phyloP scores from a whole-genome alignment of 2,329 filamentous ascomycete species.

The Lachnellula subtilissima region DNA sequence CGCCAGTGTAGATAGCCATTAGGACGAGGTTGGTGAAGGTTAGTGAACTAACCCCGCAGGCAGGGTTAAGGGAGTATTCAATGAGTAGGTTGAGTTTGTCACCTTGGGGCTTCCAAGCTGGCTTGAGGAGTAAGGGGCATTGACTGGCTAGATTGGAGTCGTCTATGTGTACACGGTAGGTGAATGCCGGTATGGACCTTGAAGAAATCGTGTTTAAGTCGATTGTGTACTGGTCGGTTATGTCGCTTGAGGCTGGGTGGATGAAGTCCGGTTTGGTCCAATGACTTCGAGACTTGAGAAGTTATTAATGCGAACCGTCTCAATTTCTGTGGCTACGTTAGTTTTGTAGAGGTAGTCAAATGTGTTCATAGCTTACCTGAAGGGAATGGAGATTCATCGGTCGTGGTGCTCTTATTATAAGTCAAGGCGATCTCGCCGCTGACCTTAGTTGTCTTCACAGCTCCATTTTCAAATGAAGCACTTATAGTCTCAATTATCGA shows the following conservation, averaged over 20 bases:
- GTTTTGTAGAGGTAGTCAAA: not conserved
- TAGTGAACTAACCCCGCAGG: slow-evolving; percentile 41
- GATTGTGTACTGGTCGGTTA: slow-evolving; percentile 74
- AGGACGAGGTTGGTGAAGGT: slow-evolving; percentile 71
- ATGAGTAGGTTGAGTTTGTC: slow-evolving; percentile 83
- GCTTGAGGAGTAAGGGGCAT: slow-evolving; percentile 57
- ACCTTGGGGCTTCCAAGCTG: slow-evolving; percentile 73
- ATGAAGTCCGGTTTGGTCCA: slow-evolving; percentile 88
- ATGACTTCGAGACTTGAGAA: slow-evolving; percentile 86
- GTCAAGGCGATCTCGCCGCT: slow-evolving; percentile 85
- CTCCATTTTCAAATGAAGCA: slow-evolving; percentile 72
- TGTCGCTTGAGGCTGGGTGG: slow-evolving; percentile 57
- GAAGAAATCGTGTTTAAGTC: slow-evolving; percentile 63
- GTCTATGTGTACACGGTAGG: slow-evolving; percentile 80
- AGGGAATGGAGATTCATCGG: slow-evolving; percentile 36
- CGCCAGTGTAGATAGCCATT: slow-evolving; percentile 65
- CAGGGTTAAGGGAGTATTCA: slow-evolving; percentile 77
- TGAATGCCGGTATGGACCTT: slow-evolving; percentile 78
- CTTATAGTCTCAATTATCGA: slow-evolving; percentile 92
- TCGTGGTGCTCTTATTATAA: slow-evolving; percentile 52
- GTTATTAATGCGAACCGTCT: slow-evolving; percentile 53
- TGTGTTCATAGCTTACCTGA: slow-evolving; percentile 38
- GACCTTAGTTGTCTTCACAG: slow-evolving; percentile 66
- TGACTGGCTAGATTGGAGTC: slow-evolving; percentile 47
- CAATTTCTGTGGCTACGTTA: slow-evolving; percentile 5